Percentiles rank a stretch among this genome's conserved stretches.
phyloP scores from a whole-genome alignment of 352 stramenopile species.

The Pythium biforme region DNA sequence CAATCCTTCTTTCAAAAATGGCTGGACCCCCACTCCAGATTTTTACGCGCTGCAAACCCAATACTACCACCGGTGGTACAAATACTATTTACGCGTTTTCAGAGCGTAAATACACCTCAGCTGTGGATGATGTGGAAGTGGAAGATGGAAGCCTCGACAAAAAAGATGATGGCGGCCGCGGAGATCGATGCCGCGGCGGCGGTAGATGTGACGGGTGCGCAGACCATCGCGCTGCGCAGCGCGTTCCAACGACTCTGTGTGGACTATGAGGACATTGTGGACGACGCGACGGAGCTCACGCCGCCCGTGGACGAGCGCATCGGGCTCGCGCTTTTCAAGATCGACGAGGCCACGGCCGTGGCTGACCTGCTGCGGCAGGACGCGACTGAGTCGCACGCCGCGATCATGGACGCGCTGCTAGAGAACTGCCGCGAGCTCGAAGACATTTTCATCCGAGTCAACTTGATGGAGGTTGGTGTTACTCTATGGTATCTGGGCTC shows the following conservation, averaged over 20 bases:
- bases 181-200: background rate
- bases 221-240: slow-evolving; percentile 34
- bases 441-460: slow-evolving; percentile 73
- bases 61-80: background rate
- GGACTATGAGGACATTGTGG: slow-evolving; percentile 70
- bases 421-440: slow-evolving; percentile 74
- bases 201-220: background rate
- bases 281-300: slow-evolving; percentile 55
- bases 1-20: slow-evolving; percentile 3
- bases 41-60: background rate
- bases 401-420: slow-evolving; percentile 55
- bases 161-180: slow-evolving; percentile 18
- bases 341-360: slow-evolving; percentile 64
- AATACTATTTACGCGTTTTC: background rate
- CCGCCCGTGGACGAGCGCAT: slow-evolving; percentile 66
- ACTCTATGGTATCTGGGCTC: too few relatives aligned
- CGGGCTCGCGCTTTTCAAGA: slow-evolving; percentile 80
- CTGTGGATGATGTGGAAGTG: slow-evolving; percentile 22
- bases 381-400: slow-evolving; percentile 41
- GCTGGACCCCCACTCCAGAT: slow-evolving; percentile 3
- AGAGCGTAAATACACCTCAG: slow-evolving; percentile 18
- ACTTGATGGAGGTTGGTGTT: slow-evolving; percentile 66
- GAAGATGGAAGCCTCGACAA: background rate
- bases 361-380: slow-evolving; percentile 54
- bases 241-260: slow-evolving; percentile 57